A percentile compares a stretch with the other conserved stretches of the same genome.
These are phyloP conservation scores for Silene noctiflora DNA, from an alignment of 179 eudicot species.

Conservation along the genomic window DNA sequence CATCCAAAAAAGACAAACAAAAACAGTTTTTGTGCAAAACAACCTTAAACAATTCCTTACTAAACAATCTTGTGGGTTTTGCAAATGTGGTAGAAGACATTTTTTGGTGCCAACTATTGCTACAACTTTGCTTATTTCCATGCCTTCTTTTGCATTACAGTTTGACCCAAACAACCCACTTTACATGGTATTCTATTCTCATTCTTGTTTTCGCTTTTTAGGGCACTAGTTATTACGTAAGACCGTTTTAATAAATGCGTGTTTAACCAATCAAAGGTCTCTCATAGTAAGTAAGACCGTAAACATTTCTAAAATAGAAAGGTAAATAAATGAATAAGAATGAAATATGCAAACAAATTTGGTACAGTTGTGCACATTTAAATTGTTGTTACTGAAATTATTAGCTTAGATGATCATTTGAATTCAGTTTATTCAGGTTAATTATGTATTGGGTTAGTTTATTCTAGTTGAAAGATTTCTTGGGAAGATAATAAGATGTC, in stretches of 20 bases:
- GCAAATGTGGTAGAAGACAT: constrained; percentile 57
- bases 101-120: constrained; percentile 37
- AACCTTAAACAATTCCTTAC: neutral
- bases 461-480: no score
- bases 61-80: constrained; percentile 19
- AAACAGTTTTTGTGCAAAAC: neutral
- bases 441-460: no score
- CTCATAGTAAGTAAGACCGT: no score
- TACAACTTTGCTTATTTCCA: constrained; percentile 28
- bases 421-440: no score
- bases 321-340: no score
- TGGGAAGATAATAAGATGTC: no score
- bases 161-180: constrained; percentile 13
- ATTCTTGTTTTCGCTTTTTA: neutral
- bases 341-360: no score
- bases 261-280: no score
- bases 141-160: constrained; percentile 30
- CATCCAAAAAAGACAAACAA: neutral
- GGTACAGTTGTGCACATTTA: neutral
- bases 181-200: constrained; percentile 32
- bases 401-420: no score
- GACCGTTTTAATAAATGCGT: no score
- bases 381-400: neutral
- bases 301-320: no score
- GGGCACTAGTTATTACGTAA: no score